phyloP scores from a whole-genome alignment of 257 asterid genomes.

The Schizonepeta tenuifolia region DNA sequence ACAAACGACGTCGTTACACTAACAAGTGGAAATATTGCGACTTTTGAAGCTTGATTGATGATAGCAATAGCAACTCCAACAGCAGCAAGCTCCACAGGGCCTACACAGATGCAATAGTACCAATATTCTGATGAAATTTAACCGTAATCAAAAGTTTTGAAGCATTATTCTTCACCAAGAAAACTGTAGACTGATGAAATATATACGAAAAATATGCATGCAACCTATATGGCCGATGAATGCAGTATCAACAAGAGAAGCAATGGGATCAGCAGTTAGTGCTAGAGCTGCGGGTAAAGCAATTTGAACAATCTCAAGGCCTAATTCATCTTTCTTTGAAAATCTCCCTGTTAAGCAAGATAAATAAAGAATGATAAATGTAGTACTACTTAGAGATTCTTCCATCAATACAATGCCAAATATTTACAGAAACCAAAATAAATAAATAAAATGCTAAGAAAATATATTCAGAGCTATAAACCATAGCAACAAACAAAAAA shows the following conservation, averaged over 20 bases:
- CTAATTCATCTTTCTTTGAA: constrained; percentile 54
- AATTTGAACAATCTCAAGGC: constrained; percentile 52
- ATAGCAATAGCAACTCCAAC: constrained; percentile 66
- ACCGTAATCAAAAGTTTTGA: background rate
- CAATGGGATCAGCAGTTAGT: constrained; percentile 63
- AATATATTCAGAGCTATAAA: background rate
- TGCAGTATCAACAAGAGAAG: constrained; percentile 61
- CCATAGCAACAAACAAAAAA: constrained; percentile 4
- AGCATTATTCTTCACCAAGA: background rate
- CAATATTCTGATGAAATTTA: too few species aligned
- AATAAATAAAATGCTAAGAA: background rate
- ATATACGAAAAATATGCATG: background rate
- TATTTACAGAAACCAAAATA: background rate
- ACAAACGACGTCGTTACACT: constrained; percentile 68
- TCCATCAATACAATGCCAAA: background rate
- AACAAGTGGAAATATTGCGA: constrained; percentile 67
- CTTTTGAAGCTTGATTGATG: constrained; percentile 60
- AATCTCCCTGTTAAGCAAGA: constrained; percentile 37
- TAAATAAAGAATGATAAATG: background rate
- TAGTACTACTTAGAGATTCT: background rate
- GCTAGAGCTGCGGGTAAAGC: constrained; percentile 65
- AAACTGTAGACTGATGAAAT: background rate
- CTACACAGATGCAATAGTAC: constrained; percentile 21
- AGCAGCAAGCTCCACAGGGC: constrained; percentile 64
- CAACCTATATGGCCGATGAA: constrained; percentile 66